These are phyloP conservation scores for Amoebophrya sp. DNA, from an alignment of 169 alveolate species.

Conservation along the genomic window DNA sequence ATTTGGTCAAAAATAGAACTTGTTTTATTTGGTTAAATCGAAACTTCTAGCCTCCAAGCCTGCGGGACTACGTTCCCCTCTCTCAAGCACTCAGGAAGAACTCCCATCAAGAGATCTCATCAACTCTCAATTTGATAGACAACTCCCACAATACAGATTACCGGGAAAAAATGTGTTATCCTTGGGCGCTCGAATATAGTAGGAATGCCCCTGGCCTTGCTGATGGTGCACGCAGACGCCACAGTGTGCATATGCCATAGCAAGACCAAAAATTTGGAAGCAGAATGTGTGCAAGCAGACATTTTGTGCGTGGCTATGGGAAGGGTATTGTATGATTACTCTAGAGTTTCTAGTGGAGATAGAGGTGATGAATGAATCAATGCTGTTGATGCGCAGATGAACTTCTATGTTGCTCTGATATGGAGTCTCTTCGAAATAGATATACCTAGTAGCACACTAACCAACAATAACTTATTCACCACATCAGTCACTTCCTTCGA, in stretches of 20 bases:
- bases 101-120: no score
- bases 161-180: conserved; percentile 59
- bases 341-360: not conserved
- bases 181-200: conserved; percentile 62
- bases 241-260: conserved; percentile 58
- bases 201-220: conserved; percentile 59
- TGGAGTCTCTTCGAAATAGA: not conserved
- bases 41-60: no score
- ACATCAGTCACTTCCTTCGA: no score
- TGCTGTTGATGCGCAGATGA: not conserved
- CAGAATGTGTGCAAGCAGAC: not conserved
- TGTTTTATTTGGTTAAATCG: no score
- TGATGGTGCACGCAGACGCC: conserved; percentile 40
- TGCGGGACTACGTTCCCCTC: no score
- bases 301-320: not conserved
- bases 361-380: not conserved
- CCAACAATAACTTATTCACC: not conserved
- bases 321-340: not conserved
- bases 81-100: no score
- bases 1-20: no score
- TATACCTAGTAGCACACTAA: not conserved
- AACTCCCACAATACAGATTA: no score
- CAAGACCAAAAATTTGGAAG: conserved; percentile 47
- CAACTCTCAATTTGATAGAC: no score
- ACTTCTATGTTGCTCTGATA: no score